Evolutionary conservation across 2,329 filamentous ascomycete genomes (phyloP).

Genomic region (Pyricularia grisea): DNA sequence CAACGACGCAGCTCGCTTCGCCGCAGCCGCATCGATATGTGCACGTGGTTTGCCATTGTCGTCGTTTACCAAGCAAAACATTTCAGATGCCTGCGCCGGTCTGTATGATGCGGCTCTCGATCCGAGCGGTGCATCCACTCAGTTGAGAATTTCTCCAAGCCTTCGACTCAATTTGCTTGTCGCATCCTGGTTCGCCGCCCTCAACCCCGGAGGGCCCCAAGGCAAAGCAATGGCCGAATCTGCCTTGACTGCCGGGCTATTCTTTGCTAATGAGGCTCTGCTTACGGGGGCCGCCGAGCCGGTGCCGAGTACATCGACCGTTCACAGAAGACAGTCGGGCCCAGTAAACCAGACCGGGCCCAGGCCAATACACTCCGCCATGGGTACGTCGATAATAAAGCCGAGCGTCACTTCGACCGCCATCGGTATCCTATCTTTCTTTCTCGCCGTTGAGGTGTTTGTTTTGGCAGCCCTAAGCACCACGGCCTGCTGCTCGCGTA

Average conservation of each 20-base stretch:
- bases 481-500: not conserved
- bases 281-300: not conserved
- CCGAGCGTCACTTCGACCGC: not conserved
- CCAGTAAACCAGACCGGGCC: not conserved
- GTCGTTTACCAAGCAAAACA: not conserved
- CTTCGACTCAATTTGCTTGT: not conserved
- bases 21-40: not conserved
- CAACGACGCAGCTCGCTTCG: not conserved
- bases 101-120: not conserved
- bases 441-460: not conserved
- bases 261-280: slow-evolving; percentile 7
- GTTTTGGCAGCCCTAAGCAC: not conserved
- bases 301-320: not conserved
- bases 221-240: not conserved
- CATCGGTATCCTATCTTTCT: not conserved
- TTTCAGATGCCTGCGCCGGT: not conserved
- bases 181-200: not conserved
- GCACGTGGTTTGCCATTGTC: slow-evolving; percentile 4
- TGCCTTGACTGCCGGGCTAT: slow-evolving; percentile 1
- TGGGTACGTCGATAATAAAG: not conserved
- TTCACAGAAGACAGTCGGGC: not conserved
- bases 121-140: not conserved
- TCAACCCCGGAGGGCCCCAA: not conserved
- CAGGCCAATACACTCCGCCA: not conserved
- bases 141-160: not conserved